Conservation (phyloP, 2,329 filamentous ascomycete genomes). For the Elsinoe batatas region DNA sequence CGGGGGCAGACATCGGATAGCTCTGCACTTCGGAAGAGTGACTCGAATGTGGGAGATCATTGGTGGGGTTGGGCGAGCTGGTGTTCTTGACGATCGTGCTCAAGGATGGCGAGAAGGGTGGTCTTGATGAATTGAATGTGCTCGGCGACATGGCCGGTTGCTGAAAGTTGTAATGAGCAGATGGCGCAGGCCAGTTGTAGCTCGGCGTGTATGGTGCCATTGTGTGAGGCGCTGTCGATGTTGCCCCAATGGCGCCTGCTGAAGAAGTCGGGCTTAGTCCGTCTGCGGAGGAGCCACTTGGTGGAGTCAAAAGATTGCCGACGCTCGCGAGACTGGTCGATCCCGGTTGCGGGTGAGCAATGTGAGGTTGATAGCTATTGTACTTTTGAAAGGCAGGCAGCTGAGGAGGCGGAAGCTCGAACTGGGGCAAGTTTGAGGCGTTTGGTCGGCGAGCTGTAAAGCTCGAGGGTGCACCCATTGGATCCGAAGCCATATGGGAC, state of each 20-base stretch:
- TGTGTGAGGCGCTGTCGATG: slow-evolving; percentile 48
- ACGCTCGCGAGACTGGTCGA: slow-evolving; percentile 42
- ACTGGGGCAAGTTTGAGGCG: slow-evolving; percentile 57
- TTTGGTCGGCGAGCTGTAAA: slow-evolving; percentile 62
- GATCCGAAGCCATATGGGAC: slow-evolving; percentile 53
- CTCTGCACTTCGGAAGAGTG: slow-evolving; percentile 59
- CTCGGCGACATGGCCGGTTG: slow-evolving; percentile 36
- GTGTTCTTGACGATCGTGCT: slow-evolving; percentile 44
- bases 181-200: slow-evolving; percentile 50
- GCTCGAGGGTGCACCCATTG: slow-evolving; percentile 52
- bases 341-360: slow-evolving; percentile 28
- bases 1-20: slow-evolving; percentile 51
- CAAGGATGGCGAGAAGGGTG: slow-evolving; percentile 49
- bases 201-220: slow-evolving; percentile 50
- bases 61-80: slow-evolving; percentile 49
- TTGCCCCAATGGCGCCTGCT: slow-evolving; percentile 48
- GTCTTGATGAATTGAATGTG: slow-evolving; percentile 39
- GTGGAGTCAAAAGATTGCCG: slow-evolving; percentile 53
- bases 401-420: slow-evolving; percentile 58
- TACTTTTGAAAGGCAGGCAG: slow-evolving; percentile 43
- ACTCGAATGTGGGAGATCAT: slow-evolving; percentile 56
- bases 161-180: slow-evolving; percentile 46
- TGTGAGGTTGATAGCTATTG: slow-evolving; percentile 22
- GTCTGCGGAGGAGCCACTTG: slow-evolving; percentile 50
- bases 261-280: slow-evolving; percentile 53